These are phyloP conservation scores for Monosporascus sp. DNA, from an alignment of 2,329 filamentous ascomycete genomes.

Conservation along the genomic window DNA sequence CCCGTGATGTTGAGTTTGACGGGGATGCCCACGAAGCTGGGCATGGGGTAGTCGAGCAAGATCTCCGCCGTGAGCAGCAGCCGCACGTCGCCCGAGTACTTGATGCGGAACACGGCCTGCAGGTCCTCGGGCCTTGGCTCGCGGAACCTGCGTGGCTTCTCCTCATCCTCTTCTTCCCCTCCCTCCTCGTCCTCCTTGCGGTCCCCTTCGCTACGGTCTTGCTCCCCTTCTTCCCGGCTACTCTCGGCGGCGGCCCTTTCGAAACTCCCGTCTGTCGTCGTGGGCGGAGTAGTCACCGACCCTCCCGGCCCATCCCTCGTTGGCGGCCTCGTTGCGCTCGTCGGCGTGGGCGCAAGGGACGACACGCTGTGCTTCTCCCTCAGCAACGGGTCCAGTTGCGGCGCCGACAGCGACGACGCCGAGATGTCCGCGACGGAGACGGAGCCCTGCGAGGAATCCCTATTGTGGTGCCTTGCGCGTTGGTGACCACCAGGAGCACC, in stretches of 20 bases:
- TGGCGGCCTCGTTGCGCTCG: conserved; percentile 49
- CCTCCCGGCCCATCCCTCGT: conserved; percentile 41
- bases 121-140: conserved; percentile 81
- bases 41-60: conserved; percentile 95
- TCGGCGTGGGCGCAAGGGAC: conserved; percentile 52
- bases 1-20: conserved; percentile 93
- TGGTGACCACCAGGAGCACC: background rate
- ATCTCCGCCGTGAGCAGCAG: conserved; percentile 92
- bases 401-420: conserved; percentile 18
- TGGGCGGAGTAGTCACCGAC: conserved; percentile 18
- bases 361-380: conserved; percentile 59
- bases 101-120: conserved; percentile 86
- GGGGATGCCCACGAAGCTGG: conserved; percentile 93
- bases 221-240: conserved; percentile 28
- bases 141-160: conserved; percentile 45
- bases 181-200: conserved; percentile 17
- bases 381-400: conserved; percentile 37
- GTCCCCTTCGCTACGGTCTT: conserved; percentile 19
- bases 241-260: background rate
- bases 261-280: conserved; percentile 12
- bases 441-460: conserved; percentile 43
- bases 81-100: conserved; percentile 81
- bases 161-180: conserved; percentile 23
- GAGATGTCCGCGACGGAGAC: conserved; percentile 39
- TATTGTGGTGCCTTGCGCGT: conserved; percentile 27